Conservation (phyloP, 2,329 filamentous ascomycete genomes). For the Aspergillus ochraceoroseus region DNA sequence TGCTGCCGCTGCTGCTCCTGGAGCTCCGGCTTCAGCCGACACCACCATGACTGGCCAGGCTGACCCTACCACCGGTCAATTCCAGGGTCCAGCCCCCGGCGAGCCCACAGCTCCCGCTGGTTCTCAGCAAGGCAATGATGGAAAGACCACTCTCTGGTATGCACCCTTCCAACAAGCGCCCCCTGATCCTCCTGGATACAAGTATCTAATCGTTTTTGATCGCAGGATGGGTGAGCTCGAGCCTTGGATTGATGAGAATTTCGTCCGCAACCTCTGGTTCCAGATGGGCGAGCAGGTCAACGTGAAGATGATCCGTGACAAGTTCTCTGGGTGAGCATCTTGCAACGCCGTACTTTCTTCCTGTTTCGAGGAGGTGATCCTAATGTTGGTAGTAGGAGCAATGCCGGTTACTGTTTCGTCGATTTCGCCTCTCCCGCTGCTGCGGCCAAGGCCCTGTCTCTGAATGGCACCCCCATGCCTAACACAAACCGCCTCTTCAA, state of each 20-base stretch:
- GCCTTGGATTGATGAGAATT: conserved; percentile 99
- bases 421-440: conserved; percentile 80
- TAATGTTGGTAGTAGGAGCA: conserved; percentile 58
- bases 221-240: conserved; percentile 97
- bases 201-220: too few relatives aligned
- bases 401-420: conserved; percentile 98
- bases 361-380: conserved; percentile 23
- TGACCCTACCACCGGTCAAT: conserved; percentile 51
- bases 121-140: conserved; percentile 50
- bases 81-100: conserved; percentile 47
- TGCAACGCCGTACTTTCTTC: conserved; percentile 6
- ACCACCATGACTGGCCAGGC: conserved; percentile 55
- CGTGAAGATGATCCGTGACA: conserved; percentile 99
- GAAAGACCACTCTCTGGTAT: conserved; percentile 55
- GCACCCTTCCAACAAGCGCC: conserved; percentile 25
- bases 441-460: conserved; percentile 80
- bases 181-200: too few relatives aligned
- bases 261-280: conserved; percentile 92
- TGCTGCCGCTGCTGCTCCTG: conserved; percentile 47
- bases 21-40: conserved; percentile 48
- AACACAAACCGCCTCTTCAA: conserved; percentile 96
- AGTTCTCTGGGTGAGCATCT: conserved; percentile 80
- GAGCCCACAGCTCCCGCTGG: conserved; percentile 40
- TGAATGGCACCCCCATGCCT: conserved; percentile 84
- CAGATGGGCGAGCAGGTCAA: conserved; percentile 91